Evolutionary conservation across 164 flowering plant genomes (phyloP).

Genomic region (Berberis vulgaris): DNA sequence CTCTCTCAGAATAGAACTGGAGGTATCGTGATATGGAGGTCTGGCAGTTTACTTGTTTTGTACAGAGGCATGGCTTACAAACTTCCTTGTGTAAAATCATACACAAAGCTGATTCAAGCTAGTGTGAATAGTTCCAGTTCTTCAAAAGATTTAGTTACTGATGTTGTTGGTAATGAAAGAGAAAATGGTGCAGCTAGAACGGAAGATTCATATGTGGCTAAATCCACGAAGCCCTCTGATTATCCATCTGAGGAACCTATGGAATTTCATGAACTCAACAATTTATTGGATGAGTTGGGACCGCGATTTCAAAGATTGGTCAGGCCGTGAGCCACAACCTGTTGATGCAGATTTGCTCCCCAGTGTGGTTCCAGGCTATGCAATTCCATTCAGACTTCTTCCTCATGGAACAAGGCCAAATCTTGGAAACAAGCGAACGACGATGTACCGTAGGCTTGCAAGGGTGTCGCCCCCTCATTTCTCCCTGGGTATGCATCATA

Average conservation of each 20-base stretch:
- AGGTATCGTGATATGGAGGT: constrained; percentile 90
- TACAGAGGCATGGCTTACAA: constrained; percentile 80
- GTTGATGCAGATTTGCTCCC: constrained; percentile 95
- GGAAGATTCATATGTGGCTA: constrained; percentile 13
- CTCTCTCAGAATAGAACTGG: constrained; percentile 74
- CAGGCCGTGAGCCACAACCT: constrained; percentile 73
- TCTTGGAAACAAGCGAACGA: constrained; percentile 50
- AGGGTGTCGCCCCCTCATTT: constrained; percentile 81
- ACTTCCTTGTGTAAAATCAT: constrained; percentile 62
- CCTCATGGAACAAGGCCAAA: constrained; percentile 49
- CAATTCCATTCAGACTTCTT: constrained; percentile 69
- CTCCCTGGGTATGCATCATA: constrained; percentile 61
- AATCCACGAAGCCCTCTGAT: constrained; percentile 20
- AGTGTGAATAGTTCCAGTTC: constrained; percentile 5
- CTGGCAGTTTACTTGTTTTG: constrained; percentile 76
- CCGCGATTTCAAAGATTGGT: constrained; percentile 77
- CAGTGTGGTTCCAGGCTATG: constrained; percentile 48
- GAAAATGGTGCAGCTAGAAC: constrained; percentile 9
- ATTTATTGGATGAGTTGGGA: constrained; percentile 68
- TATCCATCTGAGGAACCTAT: constrained; percentile 33
- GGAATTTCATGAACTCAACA: constrained; percentile 43
- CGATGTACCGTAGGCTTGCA: constrained; percentile 61
- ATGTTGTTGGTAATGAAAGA: constrained; percentile 10
- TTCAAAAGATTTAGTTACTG: constrained; percentile 11
- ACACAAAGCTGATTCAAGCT: constrained; percentile 18